These are phyloP conservation scores for Berkeleyomyces basicola DNA, from an alignment of 2,329 filamentous ascomycete genomes.

Conservation along the genomic window DNA sequence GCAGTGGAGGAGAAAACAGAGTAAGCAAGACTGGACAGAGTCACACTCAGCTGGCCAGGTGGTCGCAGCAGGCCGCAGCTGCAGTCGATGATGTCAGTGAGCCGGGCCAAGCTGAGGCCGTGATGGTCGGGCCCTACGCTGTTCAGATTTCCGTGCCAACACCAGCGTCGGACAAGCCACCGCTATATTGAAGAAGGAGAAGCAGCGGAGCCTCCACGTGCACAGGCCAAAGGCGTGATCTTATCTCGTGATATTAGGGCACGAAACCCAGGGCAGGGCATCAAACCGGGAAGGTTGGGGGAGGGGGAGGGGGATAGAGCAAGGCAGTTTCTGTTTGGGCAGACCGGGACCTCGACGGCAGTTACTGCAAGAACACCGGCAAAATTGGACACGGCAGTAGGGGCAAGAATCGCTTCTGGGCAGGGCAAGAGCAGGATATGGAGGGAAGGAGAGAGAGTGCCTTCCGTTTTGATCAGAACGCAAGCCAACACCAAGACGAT, in stretches of 20 bases:
- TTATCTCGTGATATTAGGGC: not conserved
- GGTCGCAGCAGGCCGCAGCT: not conserved
- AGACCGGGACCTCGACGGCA: not conserved
- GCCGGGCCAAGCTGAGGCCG: not conserved
- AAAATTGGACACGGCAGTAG: not conserved
- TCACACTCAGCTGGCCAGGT: not conserved
- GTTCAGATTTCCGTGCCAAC: not conserved
- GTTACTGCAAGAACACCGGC: not conserved
- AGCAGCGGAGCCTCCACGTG: not conserved
- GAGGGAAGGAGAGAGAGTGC: not conserved
- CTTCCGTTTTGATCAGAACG: not conserved
- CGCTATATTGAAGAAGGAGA: not conserved
- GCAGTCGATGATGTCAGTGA: not conserved
- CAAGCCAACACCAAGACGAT: not conserved
- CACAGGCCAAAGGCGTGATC: not conserved
- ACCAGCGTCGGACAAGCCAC: not conserved
- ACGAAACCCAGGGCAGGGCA: not conserved
- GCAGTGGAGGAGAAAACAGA: not conserved
- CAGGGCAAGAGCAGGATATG: not conserved
- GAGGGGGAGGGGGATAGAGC: not conserved
- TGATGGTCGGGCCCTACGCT: not conserved
- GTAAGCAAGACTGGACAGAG: not conserved
- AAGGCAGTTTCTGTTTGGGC: not conserved
- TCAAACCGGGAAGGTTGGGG: not conserved
- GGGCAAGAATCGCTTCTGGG: not conserved